A percentile compares a stretch with the other conserved stretches of the same genome.
phyloP scores from a whole-genome alignment of 106 monocot species.

The Agapanthus africanus region DNA sequence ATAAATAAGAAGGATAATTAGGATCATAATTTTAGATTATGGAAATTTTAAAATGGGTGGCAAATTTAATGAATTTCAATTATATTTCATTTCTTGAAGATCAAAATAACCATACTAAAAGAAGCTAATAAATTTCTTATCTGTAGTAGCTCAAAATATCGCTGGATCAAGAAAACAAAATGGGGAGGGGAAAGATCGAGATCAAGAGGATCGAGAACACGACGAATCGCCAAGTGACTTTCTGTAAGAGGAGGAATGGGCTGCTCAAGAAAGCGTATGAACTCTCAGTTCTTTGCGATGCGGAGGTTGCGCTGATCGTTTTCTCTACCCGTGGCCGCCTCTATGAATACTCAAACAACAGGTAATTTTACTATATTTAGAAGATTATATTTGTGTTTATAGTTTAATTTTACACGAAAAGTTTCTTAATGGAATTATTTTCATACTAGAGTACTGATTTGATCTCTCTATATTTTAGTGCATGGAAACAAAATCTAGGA shows the following conservation, averaged over 20 bases:
- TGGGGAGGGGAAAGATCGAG: too few species aligned
- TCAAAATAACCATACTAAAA: background rate
- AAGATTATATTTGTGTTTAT: too few species aligned
- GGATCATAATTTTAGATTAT: too few species aligned
- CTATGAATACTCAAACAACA: too few species aligned
- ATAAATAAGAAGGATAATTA: too few species aligned
- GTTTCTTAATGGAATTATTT: background rate
- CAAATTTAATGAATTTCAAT: background rate
- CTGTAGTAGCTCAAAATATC: background rate
- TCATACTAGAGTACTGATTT: too few species aligned
- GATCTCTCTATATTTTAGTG: background rate
- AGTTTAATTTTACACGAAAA: too few species aligned
- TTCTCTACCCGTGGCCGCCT: constrained; percentile 4
- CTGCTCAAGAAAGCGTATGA: too few species aligned
- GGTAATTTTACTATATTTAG: too few species aligned
- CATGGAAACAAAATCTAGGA: background rate
- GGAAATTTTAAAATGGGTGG: background rate
- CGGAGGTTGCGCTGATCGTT: constrained; percentile 2
- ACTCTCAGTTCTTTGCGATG: too few species aligned
- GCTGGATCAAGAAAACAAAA: background rate
- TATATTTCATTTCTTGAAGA: too few species aligned
- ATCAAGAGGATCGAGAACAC: constrained; percentile 13
- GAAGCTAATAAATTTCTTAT: background rate
- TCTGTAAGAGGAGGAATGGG: constrained; percentile 12
- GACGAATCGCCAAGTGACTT: constrained; percentile 6